These are phyloP conservation scores for Hypoxylon crocopeplum DNA, from an alignment of 495 filamentous ascomycete genomes.

Conservation along the genomic window DNA sequence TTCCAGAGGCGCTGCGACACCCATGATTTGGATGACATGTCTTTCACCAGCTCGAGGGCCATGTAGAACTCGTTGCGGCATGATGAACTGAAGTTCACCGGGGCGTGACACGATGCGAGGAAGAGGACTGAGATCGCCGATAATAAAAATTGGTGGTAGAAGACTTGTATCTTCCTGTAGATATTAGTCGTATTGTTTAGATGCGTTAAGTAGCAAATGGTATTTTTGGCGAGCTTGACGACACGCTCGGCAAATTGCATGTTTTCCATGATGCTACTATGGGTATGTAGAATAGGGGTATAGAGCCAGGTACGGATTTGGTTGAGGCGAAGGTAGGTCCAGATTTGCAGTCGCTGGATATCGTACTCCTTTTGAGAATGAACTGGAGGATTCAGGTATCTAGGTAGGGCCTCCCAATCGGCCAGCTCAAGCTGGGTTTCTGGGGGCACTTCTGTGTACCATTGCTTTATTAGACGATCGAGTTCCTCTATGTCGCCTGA, in stretches of 20 bases:
- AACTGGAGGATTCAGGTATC: constrained; percentile 35
- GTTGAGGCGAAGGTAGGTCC: constrained; percentile 73
- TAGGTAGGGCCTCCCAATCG: constrained; percentile 41
- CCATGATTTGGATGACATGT: constrained; percentile 78
- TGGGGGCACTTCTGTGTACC: constrained; percentile 64
- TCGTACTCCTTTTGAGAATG: constrained; percentile 49
- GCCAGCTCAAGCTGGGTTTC: constrained; percentile 43
- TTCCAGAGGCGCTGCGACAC: constrained; percentile 83
- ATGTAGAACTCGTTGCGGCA: constrained; percentile 88
- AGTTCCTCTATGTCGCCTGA: constrained; percentile 74
- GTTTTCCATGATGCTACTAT: constrained; percentile 76
- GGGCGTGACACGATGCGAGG: constrained; percentile 82
- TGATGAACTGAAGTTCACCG: constrained; percentile 72
- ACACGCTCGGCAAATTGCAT: constrained; percentile 70
- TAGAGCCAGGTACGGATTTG: constrained; percentile 85
- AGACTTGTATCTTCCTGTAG: constrained; percentile 79
- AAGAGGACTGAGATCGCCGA: constrained; percentile 82
- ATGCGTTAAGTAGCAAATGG: constrained; percentile 73
- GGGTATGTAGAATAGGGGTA: constrained; percentile 79
- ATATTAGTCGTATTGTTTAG: constrained; percentile 82
- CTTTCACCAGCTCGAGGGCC: constrained; percentile 81
- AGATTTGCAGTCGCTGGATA: constrained; percentile 66
- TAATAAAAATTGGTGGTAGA: constrained; percentile 87
- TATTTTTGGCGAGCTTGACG: constrained; percentile 81
- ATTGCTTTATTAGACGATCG: constrained; percentile 78